phyloP scores from a whole-genome alignment of 768 basidiomycete species.

The Boletus rubroflammeus region DNA sequence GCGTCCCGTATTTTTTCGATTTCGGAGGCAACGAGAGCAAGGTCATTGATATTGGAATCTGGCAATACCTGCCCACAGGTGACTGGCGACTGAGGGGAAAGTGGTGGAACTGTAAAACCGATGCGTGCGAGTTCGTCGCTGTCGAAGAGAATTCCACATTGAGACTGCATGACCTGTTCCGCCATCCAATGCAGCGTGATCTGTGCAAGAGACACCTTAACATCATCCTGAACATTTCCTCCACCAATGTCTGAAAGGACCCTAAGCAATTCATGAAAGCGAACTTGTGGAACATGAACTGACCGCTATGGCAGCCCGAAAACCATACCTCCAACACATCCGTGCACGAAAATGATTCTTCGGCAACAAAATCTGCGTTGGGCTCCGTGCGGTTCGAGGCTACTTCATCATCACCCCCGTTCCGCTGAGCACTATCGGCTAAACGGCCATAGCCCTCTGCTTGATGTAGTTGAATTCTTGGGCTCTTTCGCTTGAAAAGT shows the following conservation, averaged over 20 bases:
- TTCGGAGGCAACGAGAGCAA: neutral
- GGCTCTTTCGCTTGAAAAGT: neutral
- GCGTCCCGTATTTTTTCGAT: neutral
- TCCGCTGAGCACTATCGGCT: neutral
- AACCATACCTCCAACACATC: constrained; percentile 84
- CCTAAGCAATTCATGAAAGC: neutral
- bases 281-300: constrained; percentile 16
- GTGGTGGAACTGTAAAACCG: constrained; percentile 29
- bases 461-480: neutral
- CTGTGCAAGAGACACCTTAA: constrained; percentile 44
- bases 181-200: constrained; percentile 80
- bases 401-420: neutral
- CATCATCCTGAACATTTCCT: constrained; percentile 46
- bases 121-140: constrained; percentile 41
- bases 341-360: constrained; percentile 16
- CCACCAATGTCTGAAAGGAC: constrained; percentile 62
- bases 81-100: constrained; percentile 10
- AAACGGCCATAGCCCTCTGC: neutral
- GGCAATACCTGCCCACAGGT: neutral
- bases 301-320: constrained; percentile 66
- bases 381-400: neutral
- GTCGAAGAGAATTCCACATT: constrained; percentile 62
- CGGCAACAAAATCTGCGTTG: neutral
- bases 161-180: constrained; percentile 52
- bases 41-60: neutral